These are phyloP conservation scores for Vigna trinervia DNA, from an alignment of 306 rosid species.

Conservation along the genomic window DNA sequence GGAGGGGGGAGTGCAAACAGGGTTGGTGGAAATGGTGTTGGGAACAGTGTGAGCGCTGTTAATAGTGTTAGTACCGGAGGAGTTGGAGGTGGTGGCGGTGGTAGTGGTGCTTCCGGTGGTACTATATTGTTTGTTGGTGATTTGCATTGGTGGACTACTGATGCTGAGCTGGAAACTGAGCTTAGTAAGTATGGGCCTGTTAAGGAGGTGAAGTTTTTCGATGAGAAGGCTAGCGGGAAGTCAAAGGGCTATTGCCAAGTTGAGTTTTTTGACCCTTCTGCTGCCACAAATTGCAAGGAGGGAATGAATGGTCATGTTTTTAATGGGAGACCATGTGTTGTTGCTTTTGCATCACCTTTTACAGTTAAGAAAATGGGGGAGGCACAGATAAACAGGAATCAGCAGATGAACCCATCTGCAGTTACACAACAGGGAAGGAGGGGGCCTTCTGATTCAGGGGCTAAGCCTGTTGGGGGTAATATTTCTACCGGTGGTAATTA, in stretches of 20 bases:
- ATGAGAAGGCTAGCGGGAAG: constrained; percentile 99
- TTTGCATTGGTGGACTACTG: constrained; percentile 99
- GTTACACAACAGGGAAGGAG: constrained; percentile 67
- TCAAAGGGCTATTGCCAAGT: constrained; percentile 98
- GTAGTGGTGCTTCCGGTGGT: neutral
- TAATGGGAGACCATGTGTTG: constrained; percentile 92
- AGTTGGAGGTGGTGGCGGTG: constrained; percentile 37
- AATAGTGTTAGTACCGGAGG: constrained; percentile 41
- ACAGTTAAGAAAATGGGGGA: constrained; percentile 97
- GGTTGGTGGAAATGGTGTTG: constrained; percentile 57
- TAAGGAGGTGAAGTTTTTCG: constrained; percentile 91
- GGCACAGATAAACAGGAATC: constrained; percentile 84
- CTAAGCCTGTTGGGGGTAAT: constrained; percentile 71
- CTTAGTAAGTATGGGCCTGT: constrained; percentile 85
- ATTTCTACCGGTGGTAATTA: constrained; percentile 84
- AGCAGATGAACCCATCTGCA: constrained; percentile 62
- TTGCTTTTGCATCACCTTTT: constrained; percentile 81
- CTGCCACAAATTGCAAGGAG: constrained; percentile 86
- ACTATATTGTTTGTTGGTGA: constrained; percentile 92
- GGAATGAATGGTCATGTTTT: constrained; percentile 86
- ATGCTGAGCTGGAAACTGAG: constrained; percentile 85
- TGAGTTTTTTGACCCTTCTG: constrained; percentile 76
- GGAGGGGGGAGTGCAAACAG: constrained; percentile 52
- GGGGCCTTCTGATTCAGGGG: constrained; percentile 70
- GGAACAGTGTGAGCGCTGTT: constrained; percentile 50